phyloP scores from a whole-genome alignment of 2,329 filamentous ascomycete genomes.

The Mycocentrospora acerina region DNA sequence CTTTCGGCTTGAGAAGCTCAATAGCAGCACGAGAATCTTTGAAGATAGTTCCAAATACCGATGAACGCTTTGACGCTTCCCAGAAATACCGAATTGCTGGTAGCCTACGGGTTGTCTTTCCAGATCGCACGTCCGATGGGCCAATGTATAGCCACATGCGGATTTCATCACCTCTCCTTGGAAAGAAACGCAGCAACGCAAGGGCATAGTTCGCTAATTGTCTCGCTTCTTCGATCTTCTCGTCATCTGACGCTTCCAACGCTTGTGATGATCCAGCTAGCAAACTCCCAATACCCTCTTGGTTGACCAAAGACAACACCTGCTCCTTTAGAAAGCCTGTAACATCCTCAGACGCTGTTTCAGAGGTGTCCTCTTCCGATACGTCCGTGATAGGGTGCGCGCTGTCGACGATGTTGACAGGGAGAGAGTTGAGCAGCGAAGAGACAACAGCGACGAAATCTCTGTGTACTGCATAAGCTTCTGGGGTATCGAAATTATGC shows the following conservation, averaged over 20 bases:
- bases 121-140: conserved; percentile 53
- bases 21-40: conserved; percentile 61
- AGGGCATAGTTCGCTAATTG: conserved; percentile 83
- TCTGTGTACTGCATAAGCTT: conserved; percentile 49
- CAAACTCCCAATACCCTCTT: conserved; percentile 69
- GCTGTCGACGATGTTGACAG: conserved; percentile 58
- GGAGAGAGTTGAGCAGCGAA: conserved; percentile 57
- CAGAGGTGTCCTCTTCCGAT: conserved; percentile 19
- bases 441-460: conserved; percentile 60
- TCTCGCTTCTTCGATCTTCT: conserved; percentile 61
- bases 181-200: conserved; percentile 82
- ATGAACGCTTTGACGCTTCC: conserved; percentile 63
- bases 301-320: conserved; percentile 70
- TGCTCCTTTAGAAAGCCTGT: conserved; percentile 62
- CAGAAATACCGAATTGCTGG: conserved; percentile 85
- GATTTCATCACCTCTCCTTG: conserved; percentile 78
- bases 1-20: conserved; percentile 53
- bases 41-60: conserved; percentile 59
- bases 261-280: conserved; percentile 49
- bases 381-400: conserved; percentile 31
- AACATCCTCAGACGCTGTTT: conserved; percentile 23
- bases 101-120: conserved; percentile 40
- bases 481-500: conserved; percentile 42
- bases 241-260: conserved; percentile 39
- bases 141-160: conserved; percentile 91